These are phyloP conservation scores for Scutellaria galericulata DNA, from an alignment of 257 asterid species.

Conservation along the genomic window DNA sequence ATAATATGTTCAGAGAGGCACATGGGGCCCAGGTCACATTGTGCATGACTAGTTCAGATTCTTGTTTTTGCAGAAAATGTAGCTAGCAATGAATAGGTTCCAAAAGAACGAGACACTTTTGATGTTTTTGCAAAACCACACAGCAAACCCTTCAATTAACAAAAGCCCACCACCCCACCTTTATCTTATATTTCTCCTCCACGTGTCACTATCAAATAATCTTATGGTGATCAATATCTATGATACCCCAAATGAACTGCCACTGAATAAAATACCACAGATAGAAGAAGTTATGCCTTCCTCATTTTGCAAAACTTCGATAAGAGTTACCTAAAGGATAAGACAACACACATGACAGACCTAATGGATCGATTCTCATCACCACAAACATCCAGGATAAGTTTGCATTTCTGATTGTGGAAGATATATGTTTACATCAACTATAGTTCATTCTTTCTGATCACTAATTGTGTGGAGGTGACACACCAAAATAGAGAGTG, in stretches of 20 bases:
- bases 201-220: not conserved
- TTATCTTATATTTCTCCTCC: not conserved
- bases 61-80: not conserved
- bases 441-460: no score
- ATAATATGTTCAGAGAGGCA: not conserved
- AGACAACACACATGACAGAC: not conserved
- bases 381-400: no score
- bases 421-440: no score
- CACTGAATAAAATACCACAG: not conserved
- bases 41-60: conserved; percentile 6
- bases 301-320: no score
- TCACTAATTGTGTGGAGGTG: no score
- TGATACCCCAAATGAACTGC: not conserved
- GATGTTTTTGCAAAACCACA: not conserved
- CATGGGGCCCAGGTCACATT: no score
- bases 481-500: no score
- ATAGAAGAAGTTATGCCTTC: no score
- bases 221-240: not conserved
- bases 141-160: not conserved
- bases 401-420: no score
- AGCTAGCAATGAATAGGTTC: not conserved
- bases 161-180: not conserved
- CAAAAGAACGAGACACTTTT: not conserved
- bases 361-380: no score
- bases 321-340: no score